Evolutionary conservation across 345 rosid species (phyloP), one percentile per base, ranked within the genome.

Genomic region (Euclidium syriacum): DNA sequence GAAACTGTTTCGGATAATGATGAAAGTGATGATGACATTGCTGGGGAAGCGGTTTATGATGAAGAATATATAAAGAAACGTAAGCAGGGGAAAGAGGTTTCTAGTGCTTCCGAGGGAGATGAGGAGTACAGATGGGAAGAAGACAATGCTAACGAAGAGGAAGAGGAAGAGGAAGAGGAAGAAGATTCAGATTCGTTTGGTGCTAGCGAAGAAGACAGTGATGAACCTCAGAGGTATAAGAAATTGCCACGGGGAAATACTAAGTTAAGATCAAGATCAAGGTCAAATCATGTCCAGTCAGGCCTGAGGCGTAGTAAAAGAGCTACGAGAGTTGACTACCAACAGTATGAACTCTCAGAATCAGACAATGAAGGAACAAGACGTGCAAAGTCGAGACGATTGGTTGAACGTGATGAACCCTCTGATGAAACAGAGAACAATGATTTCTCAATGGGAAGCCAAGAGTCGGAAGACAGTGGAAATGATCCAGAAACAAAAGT

Each of bases 21-120:
- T 64, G 85, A 81, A 66, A 89, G 88, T 67, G 99, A 87, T 54
- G 99, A 90, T 78, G 97, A 89, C 52, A 90, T 89, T 71, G 90
- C 76, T 76, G 99, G 99, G 52, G 99, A 92, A 78, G 99, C 86
- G 5, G 78, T 89, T 16, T 92, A 89, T 71, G 97, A 92, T 58
- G 99, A 92, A 42, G 97, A 84, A 67, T 92, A 92, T 54, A 84
- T 82, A 67, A 85, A 74, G 76, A 75, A 85, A 69, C 84, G 73
- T 67, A 90, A 89, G 69, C 85, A 77, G 67, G 80, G 71, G 72
- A 80, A 75, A 74, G 82, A 74, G 71, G 50, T 62, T 51, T 86
- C 89, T 51, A 92, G 97, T 74, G 83, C 90, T 75, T 92, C 96
- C 7, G 99, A 92, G 76, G 99, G 95, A 64, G 96, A 92, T 64